Evolutionary conservation across 202 grass and related monocot species (phyloP).

Genomic region (Tripidium arundinaceum): DNA sequence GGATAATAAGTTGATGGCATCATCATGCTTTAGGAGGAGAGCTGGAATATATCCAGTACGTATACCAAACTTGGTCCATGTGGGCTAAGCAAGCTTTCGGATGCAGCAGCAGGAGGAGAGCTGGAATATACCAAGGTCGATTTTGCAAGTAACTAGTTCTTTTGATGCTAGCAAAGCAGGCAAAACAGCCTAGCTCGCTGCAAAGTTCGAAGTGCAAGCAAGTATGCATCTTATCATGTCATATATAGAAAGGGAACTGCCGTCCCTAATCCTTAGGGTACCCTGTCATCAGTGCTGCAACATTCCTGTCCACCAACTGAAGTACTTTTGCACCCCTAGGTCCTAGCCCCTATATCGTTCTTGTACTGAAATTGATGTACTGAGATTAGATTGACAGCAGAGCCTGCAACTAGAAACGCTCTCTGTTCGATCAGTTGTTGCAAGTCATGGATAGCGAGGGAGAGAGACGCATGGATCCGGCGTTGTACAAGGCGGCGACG

Average conservation of each 20-base stretch:
- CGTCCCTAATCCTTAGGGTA: not conserved
- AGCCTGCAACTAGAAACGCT: not conserved
- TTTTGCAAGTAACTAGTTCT: constrained; percentile 3
- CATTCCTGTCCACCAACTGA: too few species aligned
- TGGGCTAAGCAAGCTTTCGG: not conserved
- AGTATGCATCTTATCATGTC: not conserved
- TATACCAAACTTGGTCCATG: not conserved
- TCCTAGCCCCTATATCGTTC: too few species aligned
- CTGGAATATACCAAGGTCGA: not conserved
- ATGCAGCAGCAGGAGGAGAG: not conserved
- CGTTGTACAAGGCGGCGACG: constrained; percentile 40
- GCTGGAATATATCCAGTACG: not conserved
- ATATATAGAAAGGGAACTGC: not conserved
- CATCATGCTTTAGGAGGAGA: not conserved
- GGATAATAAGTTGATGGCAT: not conserved
- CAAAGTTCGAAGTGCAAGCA: too few species aligned
- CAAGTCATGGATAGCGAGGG: not conserved
- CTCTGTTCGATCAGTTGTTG: not conserved
- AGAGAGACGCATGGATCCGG: constrained; percentile 34
- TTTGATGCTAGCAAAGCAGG: not conserved
- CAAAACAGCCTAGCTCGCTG: not conserved
- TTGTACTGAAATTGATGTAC: too few species aligned
- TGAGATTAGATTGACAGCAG: not conserved
- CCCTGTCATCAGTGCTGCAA: not conserved
- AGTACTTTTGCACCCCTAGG: too few species aligned